These are phyloP conservation scores for Lachnellula suecica DNA, from an alignment of 2,329 filamentous ascomycete genomes.

Conservation along the genomic window DNA sequence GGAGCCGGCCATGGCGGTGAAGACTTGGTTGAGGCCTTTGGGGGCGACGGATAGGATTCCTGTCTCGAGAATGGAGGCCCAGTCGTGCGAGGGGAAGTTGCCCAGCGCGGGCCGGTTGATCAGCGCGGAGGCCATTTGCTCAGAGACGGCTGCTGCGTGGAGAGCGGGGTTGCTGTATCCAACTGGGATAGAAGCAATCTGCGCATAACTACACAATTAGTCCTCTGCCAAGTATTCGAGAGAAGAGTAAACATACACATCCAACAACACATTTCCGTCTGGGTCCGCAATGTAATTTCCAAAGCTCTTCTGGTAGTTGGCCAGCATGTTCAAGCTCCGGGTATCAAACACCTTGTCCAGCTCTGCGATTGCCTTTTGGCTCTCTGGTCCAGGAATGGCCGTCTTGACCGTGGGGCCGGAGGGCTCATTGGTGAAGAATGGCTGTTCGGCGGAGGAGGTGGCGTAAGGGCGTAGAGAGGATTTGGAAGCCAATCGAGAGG, in stretches of 20 bases:
- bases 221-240: background rate
- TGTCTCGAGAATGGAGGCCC: slow-evolving; percentile 68
- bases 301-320: slow-evolving; percentile 50
- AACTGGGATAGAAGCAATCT: slow-evolving; percentile 81
- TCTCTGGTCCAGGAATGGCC: slow-evolving; percentile 38
- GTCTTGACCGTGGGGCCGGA: slow-evolving; percentile 33
- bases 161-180: slow-evolving; percentile 79
- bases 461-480: slow-evolving; percentile 19
- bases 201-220: slow-evolving; percentile 58
- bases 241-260: slow-evolving; percentile 40
- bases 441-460: slow-evolving; percentile 17
- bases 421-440: slow-evolving; percentile 33
- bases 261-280: slow-evolving; percentile 49
- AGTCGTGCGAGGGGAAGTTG: slow-evolving; percentile 77
- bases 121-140: slow-evolving; percentile 70
- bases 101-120: slow-evolving; percentile 79
- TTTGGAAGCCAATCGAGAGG: slow-evolving; percentile 12
- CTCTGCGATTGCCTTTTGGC: slow-evolving; percentile 38
- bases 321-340: slow-evolving; percentile 51
- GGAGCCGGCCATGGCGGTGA: slow-evolving; percentile 76
- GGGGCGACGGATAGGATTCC: slow-evolving; percentile 73
- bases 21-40: slow-evolving; percentile 74
- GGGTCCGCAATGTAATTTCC: slow-evolving; percentile 54
- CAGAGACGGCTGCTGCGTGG: slow-evolving; percentile 61
- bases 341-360: slow-evolving; percentile 51